Conservation (phyloP, 2,329 filamentous ascomycete genomes). For the Hymenoscyphus scutula region DNA sequence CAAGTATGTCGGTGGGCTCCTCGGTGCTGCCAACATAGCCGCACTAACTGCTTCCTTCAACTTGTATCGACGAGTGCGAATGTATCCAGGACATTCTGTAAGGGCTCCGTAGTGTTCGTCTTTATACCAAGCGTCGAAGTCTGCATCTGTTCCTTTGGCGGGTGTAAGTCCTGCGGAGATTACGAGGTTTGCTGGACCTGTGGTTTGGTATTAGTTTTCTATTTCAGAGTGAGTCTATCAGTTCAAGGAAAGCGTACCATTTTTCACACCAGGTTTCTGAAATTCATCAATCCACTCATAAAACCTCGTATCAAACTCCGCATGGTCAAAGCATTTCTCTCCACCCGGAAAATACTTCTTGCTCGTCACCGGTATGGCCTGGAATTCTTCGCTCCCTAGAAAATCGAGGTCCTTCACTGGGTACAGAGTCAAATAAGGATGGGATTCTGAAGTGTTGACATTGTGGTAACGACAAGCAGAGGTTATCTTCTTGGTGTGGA, state of each 20-base stretch:
- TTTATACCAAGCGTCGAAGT: constrained; percentile 20
- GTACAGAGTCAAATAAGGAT: constrained; percentile 17
- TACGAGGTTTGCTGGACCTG: constrained; percentile 16
- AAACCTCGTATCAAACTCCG: constrained; percentile 16
- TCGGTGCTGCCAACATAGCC: constrained; percentile 1
- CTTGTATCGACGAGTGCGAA: constrained; percentile 18
- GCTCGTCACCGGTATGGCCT: constrained; percentile 8
- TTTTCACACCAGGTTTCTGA: constrained; percentile 12
- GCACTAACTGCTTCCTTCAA: constrained; percentile 7
- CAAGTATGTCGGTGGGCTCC: constrained; percentile 11
- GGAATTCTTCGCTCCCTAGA: constrained; percentile 9
- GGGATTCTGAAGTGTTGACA: constrained; percentile 9
- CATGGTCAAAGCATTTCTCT: constrained; percentile 15
- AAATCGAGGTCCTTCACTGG: constrained; percentile 10
- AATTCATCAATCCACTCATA: constrained; percentile 18
- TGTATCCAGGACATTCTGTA: constrained; percentile 16
- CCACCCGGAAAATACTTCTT: constrained; percentile 10
- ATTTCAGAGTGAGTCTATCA: not conserved
- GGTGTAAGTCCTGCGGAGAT: constrained; percentile 15
- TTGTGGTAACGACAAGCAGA: constrained; percentile 15
- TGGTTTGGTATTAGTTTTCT: constrained; percentile 1
- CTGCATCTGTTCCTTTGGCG: constrained; percentile 15
- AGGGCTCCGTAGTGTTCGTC: constrained; percentile 18
- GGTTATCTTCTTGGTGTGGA: constrained; percentile 11
- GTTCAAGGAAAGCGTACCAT: constrained; percentile 4